Base-by-base conservation (phyloP, 768 basidiomycete species). In the Vararia minispora region DNA sequence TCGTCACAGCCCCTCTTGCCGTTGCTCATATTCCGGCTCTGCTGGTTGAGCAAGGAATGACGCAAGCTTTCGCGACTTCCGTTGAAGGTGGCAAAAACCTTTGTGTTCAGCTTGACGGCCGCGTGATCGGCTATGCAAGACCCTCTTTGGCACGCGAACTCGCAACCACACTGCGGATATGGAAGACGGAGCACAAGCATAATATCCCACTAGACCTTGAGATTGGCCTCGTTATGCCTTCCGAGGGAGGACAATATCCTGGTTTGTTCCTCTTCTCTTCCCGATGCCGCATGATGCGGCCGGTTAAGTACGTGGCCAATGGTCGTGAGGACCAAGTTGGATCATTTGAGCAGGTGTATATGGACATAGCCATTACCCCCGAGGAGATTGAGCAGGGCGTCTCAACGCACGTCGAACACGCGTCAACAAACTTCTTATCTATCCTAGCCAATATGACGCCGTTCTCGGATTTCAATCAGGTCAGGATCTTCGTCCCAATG, bases 381-480 rank as follows among this genome's bases (percentile, higher is more conserved):
- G 79, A 81, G 49, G 95, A 95, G 59, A 80, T 97, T 40, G 68
- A 72, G 43, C 43, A 51, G 39, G 76, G 70, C 12, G 66, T 85
- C 6, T 83, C 89, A 14, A 85, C 86, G 1, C 95, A 99, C 58
- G 82, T 95, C 28, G 95, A 99, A 61, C 81, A 89, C 52, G 71
- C 85, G 28, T 88, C 95, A 4, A 97, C 95, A 6, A 92, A 89
- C 57, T 91, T 99, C 59, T 62, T 99, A 39, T 94, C 89, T 2
- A 94, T 99, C 51, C 71, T 99, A 45, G 95, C 95, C 31, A 97
- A 98, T 57, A 68, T 99, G 47, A 99, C 94, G 0, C 95, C 95
- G 1, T 99, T 99, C 67, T 97, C 92, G 29, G 94, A 99, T 60
- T 99, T 98, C 64, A 99, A 99, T 59, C 95, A 98, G 66, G 85